These are phyloP conservation scores for Lachnellula occidentalis DNA, from an alignment of 2,329 filamentous ascomycete genomes.

Conservation along the genomic window DNA sequence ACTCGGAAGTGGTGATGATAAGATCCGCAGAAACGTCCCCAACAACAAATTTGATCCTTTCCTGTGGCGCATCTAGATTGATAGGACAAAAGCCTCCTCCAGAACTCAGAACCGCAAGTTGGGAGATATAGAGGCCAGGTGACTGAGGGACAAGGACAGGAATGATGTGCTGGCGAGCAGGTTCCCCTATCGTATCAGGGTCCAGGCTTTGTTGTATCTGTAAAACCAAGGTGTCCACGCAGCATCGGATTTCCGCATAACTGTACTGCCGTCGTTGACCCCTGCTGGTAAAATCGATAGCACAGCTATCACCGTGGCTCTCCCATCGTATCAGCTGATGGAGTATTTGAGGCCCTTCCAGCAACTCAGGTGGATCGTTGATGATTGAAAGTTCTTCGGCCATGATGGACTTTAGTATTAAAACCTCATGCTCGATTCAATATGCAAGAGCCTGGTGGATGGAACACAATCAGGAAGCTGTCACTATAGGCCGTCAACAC, in stretches of 20 bases:
- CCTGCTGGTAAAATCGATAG: conserved; percentile 59
- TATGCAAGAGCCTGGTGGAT: not conserved
- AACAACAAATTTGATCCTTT: conserved; percentile 75
- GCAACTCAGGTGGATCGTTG: conserved; percentile 46
- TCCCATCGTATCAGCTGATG: conserved; percentile 55
- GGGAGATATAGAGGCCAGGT: conserved; percentile 69
- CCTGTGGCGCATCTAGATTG: conserved; percentile 68
- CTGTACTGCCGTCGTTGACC: conserved; percentile 30
- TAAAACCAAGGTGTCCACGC: conserved; percentile 23
- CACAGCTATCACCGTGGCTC: conserved; percentile 36
- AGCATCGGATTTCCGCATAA: conserved; percentile 38
- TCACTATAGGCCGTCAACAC: not conserved
- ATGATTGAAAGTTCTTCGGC: conserved; percentile 44
- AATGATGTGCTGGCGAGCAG: conserved; percentile 46
- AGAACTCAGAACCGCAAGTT: conserved; percentile 72
- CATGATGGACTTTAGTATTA: conserved; percentile 17
- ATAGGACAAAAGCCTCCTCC: conserved; percentile 85
- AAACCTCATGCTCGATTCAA: conserved; percentile 11
- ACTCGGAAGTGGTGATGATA: conserved; percentile 55
- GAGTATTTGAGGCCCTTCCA: conserved; percentile 51
- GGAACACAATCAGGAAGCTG: not conserved
- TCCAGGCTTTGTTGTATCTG: conserved; percentile 13
- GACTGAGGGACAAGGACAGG: conserved; percentile 76
- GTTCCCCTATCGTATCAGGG: conserved; percentile 8
- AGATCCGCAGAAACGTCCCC: conserved; percentile 67